Conservation (phyloP, 2,329 filamentous ascomycete species). For the Venturia asperata region DNA sequence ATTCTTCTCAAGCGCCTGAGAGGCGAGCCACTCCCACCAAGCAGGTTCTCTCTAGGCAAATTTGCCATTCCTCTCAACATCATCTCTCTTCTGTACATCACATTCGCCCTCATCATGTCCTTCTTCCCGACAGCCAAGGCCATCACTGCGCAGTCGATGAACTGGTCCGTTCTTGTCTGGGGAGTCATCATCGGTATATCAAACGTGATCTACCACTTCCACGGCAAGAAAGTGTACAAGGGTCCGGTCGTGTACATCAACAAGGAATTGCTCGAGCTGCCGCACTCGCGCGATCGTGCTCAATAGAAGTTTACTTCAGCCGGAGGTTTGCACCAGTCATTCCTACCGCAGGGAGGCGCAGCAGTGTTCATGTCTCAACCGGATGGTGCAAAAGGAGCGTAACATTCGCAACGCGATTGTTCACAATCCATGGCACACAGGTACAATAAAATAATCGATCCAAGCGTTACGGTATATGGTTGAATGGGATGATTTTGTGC, state of each 20-base stretch:
- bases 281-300: neutral
- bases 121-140: conserved; percentile 17
- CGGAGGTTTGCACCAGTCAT: neutral
- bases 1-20: conserved; percentile 36
- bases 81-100: conserved; percentile 30
- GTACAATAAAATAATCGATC: neutral
- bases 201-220: conserved; percentile 35
- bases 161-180: conserved; percentile 43
- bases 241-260: conserved; percentile 25
- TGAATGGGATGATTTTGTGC: neutral
- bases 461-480: neutral
- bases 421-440: neutral
- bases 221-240: conserved; percentile 37
- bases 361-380: neutral
- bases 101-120: conserved; percentile 20
- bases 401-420: neutral
- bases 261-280: conserved; percentile 18
- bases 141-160: conserved; percentile 36
- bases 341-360: too few species aligned
- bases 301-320: neutral
- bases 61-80: conserved; percentile 35
- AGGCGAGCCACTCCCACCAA: conserved; percentile 33
- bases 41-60: conserved; percentile 35
- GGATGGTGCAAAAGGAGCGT: neutral
- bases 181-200: conserved; percentile 38